Conservation (phyloP, 352 stramenopile species). For the Thalassiosira ordinaria region DNA sequence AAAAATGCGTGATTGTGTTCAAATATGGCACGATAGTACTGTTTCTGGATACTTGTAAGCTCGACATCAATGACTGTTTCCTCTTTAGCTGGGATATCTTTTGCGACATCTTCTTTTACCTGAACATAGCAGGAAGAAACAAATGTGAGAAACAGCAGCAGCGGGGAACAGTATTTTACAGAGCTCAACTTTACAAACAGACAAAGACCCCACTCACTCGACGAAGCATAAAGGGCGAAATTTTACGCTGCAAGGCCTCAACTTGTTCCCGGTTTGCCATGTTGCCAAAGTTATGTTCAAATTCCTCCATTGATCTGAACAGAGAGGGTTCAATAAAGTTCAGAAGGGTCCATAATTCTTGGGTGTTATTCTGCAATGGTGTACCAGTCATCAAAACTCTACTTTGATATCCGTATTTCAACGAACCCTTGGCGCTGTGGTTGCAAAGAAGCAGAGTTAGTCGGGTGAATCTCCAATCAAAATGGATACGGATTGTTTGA, state of each 20-base stretch:
- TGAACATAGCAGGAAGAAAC: slow-evolving; percentile 1
- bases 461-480: slow-evolving; percentile 12
- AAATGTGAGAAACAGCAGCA: slow-evolving; percentile 8
- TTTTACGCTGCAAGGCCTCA: slow-evolving; percentile 93
- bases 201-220: slow-evolving; percentile 83
- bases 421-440: slow-evolving; percentile 71
- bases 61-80: slow-evolving; percentile 99
- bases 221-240: slow-evolving; percentile 98
- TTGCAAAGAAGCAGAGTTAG: slow-evolving; percentile 5
- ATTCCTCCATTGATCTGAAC: slow-evolving; percentile 96
- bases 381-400: slow-evolving; percentile 95
- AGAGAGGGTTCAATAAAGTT: slow-evolving; percentile 98
- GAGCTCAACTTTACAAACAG: neutral
- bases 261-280: slow-evolving; percentile 97
- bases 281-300: slow-evolving; percentile 97
- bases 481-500: neutral
- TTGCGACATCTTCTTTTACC: slow-evolving; percentile 99
- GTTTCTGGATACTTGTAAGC: slow-evolving; percentile 99
- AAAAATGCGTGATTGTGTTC: slow-evolving; percentile 94
- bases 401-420: slow-evolving; percentile 89
- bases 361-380: slow-evolving; percentile 61
- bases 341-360: slow-evolving; percentile 98
- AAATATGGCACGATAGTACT: slow-evolving; percentile 98
- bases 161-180: neutral
- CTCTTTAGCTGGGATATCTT: slow-evolving; percentile 95